A percentile compares a stretch with the other conserved stretches of the same genome.
phyloP scores from a whole-genome alignment of 495 filamentous ascomycete species.

The Jackrogersella minutella region DNA sequence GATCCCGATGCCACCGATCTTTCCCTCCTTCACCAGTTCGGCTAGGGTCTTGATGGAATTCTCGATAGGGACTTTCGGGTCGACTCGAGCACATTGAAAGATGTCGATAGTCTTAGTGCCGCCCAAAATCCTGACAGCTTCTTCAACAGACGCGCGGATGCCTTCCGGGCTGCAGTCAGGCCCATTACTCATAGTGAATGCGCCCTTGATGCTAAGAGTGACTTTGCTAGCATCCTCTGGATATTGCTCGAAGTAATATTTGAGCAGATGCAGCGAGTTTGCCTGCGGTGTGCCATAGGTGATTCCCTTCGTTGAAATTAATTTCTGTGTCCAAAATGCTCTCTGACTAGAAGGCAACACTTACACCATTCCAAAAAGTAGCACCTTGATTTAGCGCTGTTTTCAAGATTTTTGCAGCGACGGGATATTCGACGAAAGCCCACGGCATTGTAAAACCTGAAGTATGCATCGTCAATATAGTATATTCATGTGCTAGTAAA shows the following conservation, averaged over 20 bases:
- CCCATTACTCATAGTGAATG: constrained; percentile 8
- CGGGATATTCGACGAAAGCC: constrained; percentile 57
- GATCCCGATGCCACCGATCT: constrained; percentile 62
- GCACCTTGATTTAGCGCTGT: constrained; percentile 64
- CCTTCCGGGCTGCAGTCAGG: constrained; percentile 61
- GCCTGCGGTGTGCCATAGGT: constrained; percentile 50
- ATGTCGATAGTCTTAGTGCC: constrained; percentile 77
- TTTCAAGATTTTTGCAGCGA: constrained; percentile 65
- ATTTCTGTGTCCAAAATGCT: not conserved
- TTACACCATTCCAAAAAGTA: constrained; percentile 72
- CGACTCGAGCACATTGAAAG: constrained; percentile 74
- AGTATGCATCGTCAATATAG: not conserved
- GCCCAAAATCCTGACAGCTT: constrained; percentile 64
- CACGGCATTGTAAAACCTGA: constrained; percentile 68
- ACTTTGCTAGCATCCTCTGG: constrained; percentile 66
- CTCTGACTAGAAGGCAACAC: not conserved
- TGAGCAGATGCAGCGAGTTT: constrained; percentile 63
- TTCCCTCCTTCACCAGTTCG: constrained; percentile 63
- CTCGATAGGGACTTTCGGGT: constrained; percentile 58
- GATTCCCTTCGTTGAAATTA: constrained; percentile 50
- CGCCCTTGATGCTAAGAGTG: constrained; percentile 69
- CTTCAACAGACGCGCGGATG: constrained; percentile 70
- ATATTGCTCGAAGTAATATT: constrained; percentile 65
- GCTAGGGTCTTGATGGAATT: constrained; percentile 29
- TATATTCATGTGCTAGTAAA: not conserved